Evolutionary conservation across 2,329 filamentous ascomycete species (phyloP).

Genomic region (Pseudocercospora fijiensis): DNA sequence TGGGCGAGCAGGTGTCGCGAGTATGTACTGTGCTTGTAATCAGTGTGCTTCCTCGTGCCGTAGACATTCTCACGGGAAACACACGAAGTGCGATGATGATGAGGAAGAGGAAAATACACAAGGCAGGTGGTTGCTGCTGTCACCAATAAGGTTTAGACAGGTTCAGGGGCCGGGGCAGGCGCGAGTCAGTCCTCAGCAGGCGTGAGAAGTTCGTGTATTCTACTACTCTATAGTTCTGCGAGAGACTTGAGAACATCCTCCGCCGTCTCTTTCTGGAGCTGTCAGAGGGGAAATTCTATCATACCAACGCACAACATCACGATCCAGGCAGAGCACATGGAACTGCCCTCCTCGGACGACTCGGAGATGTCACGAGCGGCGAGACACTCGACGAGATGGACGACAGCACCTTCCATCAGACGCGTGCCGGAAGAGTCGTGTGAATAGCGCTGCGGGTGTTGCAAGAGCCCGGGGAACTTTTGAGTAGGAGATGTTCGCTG

Average conservation of each 20-base stretch:
- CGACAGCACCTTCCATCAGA: background rate
- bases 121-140: background rate
- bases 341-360: background rate
- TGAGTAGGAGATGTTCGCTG: background rate
- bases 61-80: too few species aligned
- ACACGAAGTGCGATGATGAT: background rate
- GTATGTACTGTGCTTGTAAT: background rate
- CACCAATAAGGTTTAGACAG: background rate
- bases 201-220: background rate
- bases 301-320: background rate
- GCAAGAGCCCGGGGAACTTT: background rate
- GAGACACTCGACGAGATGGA: background rate
- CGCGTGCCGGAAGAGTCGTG: background rate
- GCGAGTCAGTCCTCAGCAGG: background rate
- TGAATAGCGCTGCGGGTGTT: background rate
- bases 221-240: too few species aligned
- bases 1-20: background rate
- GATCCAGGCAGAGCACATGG: background rate
- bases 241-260: too few species aligned
- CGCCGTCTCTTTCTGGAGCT: too few species aligned
- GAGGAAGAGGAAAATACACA: background rate
- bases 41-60: background rate
- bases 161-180: background rate
- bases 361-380: background rate
- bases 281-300: background rate